These are phyloP conservation scores for Vitis hybrid DNA, from an alignment of 177 flowering plant genomes.

Conservation along the genomic window DNA sequence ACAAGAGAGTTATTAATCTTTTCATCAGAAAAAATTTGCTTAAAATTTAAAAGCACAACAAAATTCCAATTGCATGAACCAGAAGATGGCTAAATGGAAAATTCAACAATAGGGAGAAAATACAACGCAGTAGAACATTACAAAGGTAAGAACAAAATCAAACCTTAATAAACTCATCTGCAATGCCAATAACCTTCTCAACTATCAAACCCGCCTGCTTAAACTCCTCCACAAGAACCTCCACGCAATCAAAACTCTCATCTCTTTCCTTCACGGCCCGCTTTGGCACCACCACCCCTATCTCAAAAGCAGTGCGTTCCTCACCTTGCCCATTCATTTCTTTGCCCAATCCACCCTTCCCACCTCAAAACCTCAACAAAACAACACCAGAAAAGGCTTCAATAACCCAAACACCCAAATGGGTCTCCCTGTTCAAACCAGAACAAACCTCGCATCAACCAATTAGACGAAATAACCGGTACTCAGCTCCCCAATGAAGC, in stretches of 20 bases:
- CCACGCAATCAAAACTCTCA: slow-evolving; percentile 44
- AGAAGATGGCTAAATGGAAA: background rate
- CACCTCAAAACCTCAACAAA: background rate
- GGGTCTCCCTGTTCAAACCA: background rate
- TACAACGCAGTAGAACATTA: background rate
- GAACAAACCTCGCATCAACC: no score
- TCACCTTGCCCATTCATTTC: slow-evolving; percentile 54
- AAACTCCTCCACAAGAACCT: slow-evolving; percentile 66
- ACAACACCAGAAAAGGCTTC: background rate
- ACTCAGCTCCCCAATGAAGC: background rate
- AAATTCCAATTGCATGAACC: background rate
- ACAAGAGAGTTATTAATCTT: background rate
- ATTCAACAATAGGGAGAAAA: background rate
- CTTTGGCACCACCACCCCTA: slow-evolving; percentile 71
- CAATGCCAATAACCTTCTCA: slow-evolving; percentile 64
- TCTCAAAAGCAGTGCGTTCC: slow-evolving; percentile 57
- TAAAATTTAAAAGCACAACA: background rate
- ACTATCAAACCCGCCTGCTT: slow-evolving; percentile 58
- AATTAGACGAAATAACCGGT: background rate
- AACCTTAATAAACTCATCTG: slow-evolving; percentile 84
- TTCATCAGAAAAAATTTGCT: background rate
- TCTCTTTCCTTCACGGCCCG: slow-evolving; percentile 28
- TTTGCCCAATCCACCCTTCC: slow-evolving; percentile 6
- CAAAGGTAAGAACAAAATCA: slow-evolving; percentile 2
- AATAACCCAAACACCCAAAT: slow-evolving; percentile 8